Percentiles rank a stretch among this genome's conserved stretches.
phyloP scores from a whole-genome alignment of 2,329 filamentous ascomycete genomes.

The Onygenales sp. region DNA sequence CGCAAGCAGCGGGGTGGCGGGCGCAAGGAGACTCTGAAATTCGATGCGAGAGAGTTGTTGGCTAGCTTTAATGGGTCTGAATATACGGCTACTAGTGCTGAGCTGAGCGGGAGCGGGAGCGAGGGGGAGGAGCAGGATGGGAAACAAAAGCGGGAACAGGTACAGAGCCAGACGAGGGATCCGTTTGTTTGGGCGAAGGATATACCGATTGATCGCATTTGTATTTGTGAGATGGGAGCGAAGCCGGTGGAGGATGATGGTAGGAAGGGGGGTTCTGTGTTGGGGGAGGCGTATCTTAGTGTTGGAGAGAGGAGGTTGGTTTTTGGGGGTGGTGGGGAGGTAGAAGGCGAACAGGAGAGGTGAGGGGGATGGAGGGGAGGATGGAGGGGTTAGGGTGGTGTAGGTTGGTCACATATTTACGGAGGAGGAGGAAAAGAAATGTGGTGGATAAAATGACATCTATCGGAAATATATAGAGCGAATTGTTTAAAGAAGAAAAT shows the following conservation, averaged over 20 bases:
- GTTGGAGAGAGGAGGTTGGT: constrained; percentile 31
- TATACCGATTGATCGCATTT: constrained; percentile 58
- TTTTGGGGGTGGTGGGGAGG: constrained; percentile 4
- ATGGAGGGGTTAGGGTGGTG: background rate
- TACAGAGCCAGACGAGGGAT: constrained; percentile 31
- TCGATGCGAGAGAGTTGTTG: constrained; percentile 27
- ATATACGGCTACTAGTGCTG: background rate
- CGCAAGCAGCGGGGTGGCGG: constrained; percentile 7
- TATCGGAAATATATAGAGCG: background rate
- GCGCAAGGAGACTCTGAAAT: constrained; percentile 36
- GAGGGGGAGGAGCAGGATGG: constrained; percentile 5
- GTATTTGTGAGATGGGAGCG: constrained; percentile 82
- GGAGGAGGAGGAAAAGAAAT: background rate
- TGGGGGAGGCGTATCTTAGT: constrained; percentile 45
- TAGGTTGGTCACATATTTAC: background rate
- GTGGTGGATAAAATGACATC: background rate
- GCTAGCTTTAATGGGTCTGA: constrained; percentile 18
- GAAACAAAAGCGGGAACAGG: constrained; percentile 10
- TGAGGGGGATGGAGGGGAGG: background rate
- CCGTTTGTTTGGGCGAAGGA: constrained; percentile 60
- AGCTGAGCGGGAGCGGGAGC: background rate
- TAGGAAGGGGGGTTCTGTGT: constrained; percentile 31
- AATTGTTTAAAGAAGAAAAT: background rate
- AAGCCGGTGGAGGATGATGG: constrained; percentile 46
- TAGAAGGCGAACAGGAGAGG: background rate